Evolutionary conservation across 768 basidiomycete genomes (phyloP).

Genomic region (Hirschioporus abietinus): DNA sequence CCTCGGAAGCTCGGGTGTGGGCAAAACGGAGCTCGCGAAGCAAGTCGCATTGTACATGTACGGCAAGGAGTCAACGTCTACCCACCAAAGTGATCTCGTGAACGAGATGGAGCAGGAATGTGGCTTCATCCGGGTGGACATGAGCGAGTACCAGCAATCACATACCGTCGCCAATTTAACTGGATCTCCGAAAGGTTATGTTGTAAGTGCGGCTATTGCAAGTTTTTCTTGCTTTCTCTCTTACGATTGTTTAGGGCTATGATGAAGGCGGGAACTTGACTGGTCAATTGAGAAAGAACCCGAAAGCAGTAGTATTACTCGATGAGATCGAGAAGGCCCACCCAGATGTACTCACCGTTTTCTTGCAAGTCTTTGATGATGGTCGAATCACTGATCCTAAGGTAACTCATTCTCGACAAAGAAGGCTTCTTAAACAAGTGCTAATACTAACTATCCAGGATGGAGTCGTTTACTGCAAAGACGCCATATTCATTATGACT

Average conservation of each 20-base stretch:
- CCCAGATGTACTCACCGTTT: slow-evolving; percentile 37
- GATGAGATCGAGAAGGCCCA: slow-evolving; percentile 37
- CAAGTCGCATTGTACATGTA: background rate
- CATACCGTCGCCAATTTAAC: slow-evolving; percentile 2
- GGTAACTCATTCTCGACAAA: slow-evolving; percentile 19
- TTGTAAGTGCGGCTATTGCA: background rate
- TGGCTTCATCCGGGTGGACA: background rate
- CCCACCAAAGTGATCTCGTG: background rate
- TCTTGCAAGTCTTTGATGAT: slow-evolving; percentile 44
- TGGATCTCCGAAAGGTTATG: slow-evolving; percentile 3
- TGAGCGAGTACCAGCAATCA: slow-evolving; percentile 1
- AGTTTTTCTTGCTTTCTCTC: background rate
- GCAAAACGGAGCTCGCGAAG: slow-evolving; percentile 5
- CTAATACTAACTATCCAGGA: background rate
- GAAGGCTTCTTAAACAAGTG: background rate
- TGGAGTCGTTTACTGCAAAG: slow-evolving; percentile 23
- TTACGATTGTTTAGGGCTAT: background rate
- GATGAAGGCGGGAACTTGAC: background rate
- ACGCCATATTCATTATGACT: slow-evolving; percentile 39
- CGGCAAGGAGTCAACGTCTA: background rate
- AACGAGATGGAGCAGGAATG: background rate
- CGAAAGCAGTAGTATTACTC: slow-evolving; percentile 1
- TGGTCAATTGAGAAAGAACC: background rate
- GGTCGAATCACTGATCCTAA: slow-evolving; percentile 34
- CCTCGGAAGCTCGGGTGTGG: slow-evolving; percentile 1